These are phyloP conservation scores for Coniochaeta prunicola DNA, from an alignment of 2,329 filamentous ascomycete species.

Conservation along the genomic window DNA sequence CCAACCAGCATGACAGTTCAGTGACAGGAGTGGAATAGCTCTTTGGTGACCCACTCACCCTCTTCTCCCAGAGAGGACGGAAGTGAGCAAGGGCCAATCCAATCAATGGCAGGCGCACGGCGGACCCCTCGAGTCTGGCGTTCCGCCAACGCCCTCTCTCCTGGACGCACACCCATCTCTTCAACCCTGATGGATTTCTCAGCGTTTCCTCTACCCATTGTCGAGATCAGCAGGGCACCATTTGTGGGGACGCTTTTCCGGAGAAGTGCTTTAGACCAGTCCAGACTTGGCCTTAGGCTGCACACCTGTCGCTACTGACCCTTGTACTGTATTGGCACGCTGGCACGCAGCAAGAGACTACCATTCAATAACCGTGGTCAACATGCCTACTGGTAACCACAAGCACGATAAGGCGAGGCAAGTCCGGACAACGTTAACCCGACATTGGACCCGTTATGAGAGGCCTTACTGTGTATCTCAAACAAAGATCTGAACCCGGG, in stretches of 20 bases:
- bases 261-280: background rate
- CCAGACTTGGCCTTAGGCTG: background rate
- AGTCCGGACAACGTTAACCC: background rate
- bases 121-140: background rate
- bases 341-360: background rate
- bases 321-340: background rate
- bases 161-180: background rate
- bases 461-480: background rate
- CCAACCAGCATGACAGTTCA: conserved; percentile 1
- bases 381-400: background rate
- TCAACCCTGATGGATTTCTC: background rate
- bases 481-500: background rate
- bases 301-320: background rate
- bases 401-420: background rate
- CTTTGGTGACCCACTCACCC: background rate
- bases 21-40: background rate
- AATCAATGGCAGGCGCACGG: background rate
- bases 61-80: background rate
- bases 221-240: background rate
- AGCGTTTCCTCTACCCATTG: background rate
- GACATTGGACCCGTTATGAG: background rate
- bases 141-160: background rate
- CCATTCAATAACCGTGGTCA: background rate
- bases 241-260: background rate
- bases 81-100: background rate